Base-by-base conservation (phyloP, 306 rosid genomes). In the Luffa aegyptiaca region DNA sequence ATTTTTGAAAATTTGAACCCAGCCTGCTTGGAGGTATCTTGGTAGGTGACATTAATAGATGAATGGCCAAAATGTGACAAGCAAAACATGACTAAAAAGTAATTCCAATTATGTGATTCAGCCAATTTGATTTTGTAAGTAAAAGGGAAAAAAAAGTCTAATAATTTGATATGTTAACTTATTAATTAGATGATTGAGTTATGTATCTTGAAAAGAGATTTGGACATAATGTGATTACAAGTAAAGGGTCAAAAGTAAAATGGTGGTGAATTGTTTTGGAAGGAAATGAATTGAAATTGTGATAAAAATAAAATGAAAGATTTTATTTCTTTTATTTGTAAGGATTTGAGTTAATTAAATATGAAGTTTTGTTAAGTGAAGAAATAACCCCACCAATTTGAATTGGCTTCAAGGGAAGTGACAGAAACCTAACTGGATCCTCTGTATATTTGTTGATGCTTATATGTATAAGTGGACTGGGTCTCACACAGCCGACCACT, bases 31-130 rank as follows among this genome's bases (percentile, higher is more conserved):
- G 63, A 75, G 62, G 61, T 48, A 73, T 10, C 21, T 31, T 31
- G 78, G 78, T 73, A 8, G 79, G 79, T 75, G 64, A 52, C 49
- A 75, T 75, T 53, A 74, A 74, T 74, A 48, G 31, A 48, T 51
- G 44, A 5, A 48, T 75, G 64, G 35, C 44, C 79, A 51, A 52
- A 52, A 75, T 74, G 33, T 72, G 56, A 45, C 35, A 26, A 45
- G 9, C 14, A 26, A n/a, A 45, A 49, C 14, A 31, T 26, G 39
- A 71, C 42, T 71, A 51, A 16, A 73, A 14, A 8, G 39, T 74
- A 51, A 51, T 51, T 8, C 39, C 18, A 72, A 72, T 2, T 46
- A 69, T 18, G 16, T 41, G 14, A 65, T 7, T 5, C 21, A 65
- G 18, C 3, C 12, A 61, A 10, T 57, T 57, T 57, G 6, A 10